phyloP scores from a whole-genome alignment of 179 eudicot genomes.

The Beta macrorhiza region DNA sequence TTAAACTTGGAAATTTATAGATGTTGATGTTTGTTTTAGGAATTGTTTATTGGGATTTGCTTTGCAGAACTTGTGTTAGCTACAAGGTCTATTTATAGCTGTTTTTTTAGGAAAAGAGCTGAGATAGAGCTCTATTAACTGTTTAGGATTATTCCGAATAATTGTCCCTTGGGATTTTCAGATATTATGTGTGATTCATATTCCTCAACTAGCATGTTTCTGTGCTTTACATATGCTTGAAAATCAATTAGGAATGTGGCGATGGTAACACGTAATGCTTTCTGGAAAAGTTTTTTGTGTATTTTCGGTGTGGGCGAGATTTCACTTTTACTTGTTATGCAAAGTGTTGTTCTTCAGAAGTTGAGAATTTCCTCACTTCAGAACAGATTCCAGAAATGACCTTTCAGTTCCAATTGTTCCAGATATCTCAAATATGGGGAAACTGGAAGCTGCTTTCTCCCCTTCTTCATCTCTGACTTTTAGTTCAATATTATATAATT shows the following conservation, averaged over 20 bases:
- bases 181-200: conserved; percentile 18
- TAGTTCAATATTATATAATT: neutral
- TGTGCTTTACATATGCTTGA: conserved; percentile 15
- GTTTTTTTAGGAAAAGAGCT: neutral
- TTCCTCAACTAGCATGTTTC: conserved; percentile 6
- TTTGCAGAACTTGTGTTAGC: conserved; percentile 18
- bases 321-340: neutral
- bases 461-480: neutral
- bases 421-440: conserved; percentile 29
- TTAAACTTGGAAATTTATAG: neutral
- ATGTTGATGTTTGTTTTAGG: neutral
- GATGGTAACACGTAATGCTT: conserved; percentile 15
- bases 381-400: conserved; percentile 19
- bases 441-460: conserved; percentile 17
- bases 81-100: conserved; percentile 29
- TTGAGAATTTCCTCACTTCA: conserved; percentile 18
- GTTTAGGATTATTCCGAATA: conserved; percentile 24
- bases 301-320: conserved; percentile 12
- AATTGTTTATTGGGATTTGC: neutral
- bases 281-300: conserved; percentile 1
- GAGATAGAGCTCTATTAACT: conserved; percentile 11
- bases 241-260: conserved; percentile 20
- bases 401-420: conserved; percentile 24
- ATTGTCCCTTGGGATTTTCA: neutral
- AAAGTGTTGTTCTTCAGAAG: conserved; percentile 16